Base-by-base conservation (phyloP, 169 alveolate genomes). In the Eimeria necatrix region DNA sequence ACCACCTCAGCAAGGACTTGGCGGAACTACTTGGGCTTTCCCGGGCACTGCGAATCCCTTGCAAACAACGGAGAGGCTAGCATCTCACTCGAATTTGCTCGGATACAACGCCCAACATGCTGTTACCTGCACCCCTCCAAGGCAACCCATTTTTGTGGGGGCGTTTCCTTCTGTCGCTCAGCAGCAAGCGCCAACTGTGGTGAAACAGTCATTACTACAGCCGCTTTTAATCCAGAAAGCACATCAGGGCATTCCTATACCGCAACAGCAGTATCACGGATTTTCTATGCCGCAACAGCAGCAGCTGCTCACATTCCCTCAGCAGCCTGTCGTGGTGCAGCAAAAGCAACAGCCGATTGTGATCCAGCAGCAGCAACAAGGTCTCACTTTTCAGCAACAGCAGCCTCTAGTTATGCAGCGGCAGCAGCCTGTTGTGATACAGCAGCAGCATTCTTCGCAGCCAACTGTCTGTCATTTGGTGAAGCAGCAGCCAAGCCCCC, bases 131-230 rank as follows among this genome's bases (percentile, higher is more conserved):
- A 5, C 51, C 80, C 80, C 80, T 22, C 9, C 80, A 24, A 49
- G 18, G 80, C 16, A 10, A 24, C 16, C 80, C 32, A 12, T 70
- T 41, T 41, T 70, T 70, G 80, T n/a, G 4, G 85, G 59, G 60
- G 60, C 59, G 12, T 53, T 48, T 26, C 89, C 70, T 51, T 48
- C 49, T 48, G 10, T 80, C n/a, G 70, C 53, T 80, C 89, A 4
- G 70, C 89, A 80, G 53, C 89, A 49, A 8, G 32, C 64, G n/a
- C 71, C 89, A 48, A 16, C 49, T 51, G 89, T 80, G 26, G 85
- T 48, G 12, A 3, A n/a, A 48, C 48, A 49, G 68, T 46, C n/a
- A 20, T 68, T 14, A 48, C 64, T 16, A 16, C 70, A 48, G 71
- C 89, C 89, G n/a, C 52, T 80, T 8, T 51, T 80, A 51, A 20